These are phyloP conservation scores for Apophysomyces trapeziformis DNA, from an alignment of 371 early-diverging fungal species.

Conservation along the genomic window DNA sequence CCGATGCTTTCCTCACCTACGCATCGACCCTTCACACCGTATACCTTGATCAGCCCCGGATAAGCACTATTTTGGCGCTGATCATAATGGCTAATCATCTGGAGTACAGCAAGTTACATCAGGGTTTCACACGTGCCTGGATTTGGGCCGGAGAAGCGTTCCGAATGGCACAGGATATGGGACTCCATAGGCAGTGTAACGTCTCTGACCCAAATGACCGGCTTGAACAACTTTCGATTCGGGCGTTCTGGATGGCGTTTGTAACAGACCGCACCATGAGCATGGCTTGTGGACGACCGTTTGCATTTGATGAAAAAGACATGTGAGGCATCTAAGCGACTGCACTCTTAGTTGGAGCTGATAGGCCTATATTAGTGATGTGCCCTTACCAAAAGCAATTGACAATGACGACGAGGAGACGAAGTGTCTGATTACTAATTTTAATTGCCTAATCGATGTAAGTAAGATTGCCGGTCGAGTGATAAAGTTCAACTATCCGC, in stretches of 20 bases:
- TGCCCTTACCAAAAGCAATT: constrained; percentile 25
- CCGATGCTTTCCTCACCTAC: constrained; percentile 18
- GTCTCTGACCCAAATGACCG: constrained; percentile 18
- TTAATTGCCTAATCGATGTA: constrained; percentile 33
- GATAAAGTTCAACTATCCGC: constrained; percentile 44
- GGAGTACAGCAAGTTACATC: constrained; percentile 29
- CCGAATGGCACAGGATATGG: constrained; percentile 48
- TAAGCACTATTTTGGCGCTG: constrained; percentile 38
- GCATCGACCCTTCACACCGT: constrained; percentile 20
- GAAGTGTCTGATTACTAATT: constrained; percentile 24
- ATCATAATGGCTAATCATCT: constrained; percentile 37
- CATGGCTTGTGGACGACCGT: constrained; percentile 46
- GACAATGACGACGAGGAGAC: constrained; percentile 25
- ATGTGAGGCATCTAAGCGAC: constrained; percentile 26
- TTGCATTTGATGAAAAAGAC: constrained; percentile 50
- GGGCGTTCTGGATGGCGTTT: constrained; percentile 51
- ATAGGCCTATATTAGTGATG: constrained; percentile 22
- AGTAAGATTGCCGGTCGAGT: constrained; percentile 45
- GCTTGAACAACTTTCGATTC: constrained; percentile 35
- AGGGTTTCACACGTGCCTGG: constrained; percentile 38
- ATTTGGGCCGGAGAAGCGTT: constrained; percentile 45
- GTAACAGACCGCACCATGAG: constrained; percentile 43
- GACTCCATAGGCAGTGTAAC: constrained; percentile 28
- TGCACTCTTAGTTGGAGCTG: neutral
- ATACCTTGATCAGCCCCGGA: constrained; percentile 33